Conservation (phyloP, 306 rosid species). For the Malus asiatica region DNA sequence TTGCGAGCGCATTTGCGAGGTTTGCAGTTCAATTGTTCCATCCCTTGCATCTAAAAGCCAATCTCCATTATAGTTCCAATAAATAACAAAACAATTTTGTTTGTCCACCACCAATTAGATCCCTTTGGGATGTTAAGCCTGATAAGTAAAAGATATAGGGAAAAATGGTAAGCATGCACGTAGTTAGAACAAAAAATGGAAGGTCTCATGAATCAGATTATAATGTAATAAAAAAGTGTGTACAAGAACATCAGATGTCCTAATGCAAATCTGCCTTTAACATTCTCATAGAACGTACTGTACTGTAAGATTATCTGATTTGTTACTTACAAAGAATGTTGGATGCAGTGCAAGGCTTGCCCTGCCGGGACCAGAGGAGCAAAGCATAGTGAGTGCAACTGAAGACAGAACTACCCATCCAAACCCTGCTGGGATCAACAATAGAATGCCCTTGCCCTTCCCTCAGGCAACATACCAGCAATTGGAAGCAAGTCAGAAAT, state of each 20-base stretch:
- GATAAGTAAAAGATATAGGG: neutral
- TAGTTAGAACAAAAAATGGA: neutral
- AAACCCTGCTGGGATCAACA: constrained; percentile 26
- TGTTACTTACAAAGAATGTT: constrained; percentile 25
- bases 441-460: constrained; percentile 44
- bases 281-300: constrained; percentile 4
- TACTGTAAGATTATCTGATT: constrained; percentile 11
- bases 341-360: constrained; percentile 93
- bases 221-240: neutral
- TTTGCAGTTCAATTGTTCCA: constrained; percentile 20
- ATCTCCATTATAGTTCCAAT: neutral
- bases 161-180: neutral
- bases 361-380: constrained; percentile 89
- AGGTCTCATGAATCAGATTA: neutral
- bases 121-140: neutral
- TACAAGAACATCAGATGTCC: neutral
- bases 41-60: neutral
- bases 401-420: constrained; percentile 32
- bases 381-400: constrained; percentile 47
- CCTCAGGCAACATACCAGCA: constrained; percentile 41
- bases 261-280: neutral
- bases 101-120: neutral
- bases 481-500: constrained; percentile 37
- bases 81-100: neutral
- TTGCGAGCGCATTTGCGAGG: constrained; percentile 99